These are phyloP conservation scores for Fragosphaeria purpurea DNA, from an alignment of 2,329 filamentous ascomycete species.

Conservation along the genomic window DNA sequence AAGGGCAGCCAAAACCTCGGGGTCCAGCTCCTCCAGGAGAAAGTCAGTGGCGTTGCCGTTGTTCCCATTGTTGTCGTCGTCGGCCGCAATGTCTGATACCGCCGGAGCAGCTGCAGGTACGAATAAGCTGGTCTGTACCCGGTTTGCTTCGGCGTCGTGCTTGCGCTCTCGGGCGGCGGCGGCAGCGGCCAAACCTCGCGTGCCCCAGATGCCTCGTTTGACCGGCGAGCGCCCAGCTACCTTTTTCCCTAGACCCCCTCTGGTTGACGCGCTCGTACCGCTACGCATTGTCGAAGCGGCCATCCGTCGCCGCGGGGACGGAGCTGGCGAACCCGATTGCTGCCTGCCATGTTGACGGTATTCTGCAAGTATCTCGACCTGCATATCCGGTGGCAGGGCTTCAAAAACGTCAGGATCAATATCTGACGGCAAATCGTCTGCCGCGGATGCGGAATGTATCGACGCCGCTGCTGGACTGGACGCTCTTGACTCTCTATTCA, in stretches of 20 bases:
- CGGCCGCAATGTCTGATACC: neutral
- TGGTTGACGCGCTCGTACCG: neutral
- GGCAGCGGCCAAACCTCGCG: slow-evolving; percentile 1
- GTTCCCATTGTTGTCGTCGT: slow-evolving; percentile 19
- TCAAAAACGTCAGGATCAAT: slow-evolving; percentile 77
- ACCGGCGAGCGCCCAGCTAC: slow-evolving; percentile 1
- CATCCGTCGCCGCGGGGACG: slow-evolving; percentile 28
- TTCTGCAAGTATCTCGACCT: slow-evolving; percentile 68
- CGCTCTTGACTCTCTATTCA: slow-evolving; percentile 22
- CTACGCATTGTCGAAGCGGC: neutral
- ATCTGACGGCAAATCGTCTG: slow-evolving; percentile 53
- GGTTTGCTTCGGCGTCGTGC: slow-evolving; percentile 43
- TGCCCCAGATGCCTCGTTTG: slow-evolving; percentile 8
- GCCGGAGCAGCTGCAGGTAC: slow-evolving; percentile 28
- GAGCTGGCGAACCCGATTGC: slow-evolving; percentile 48
- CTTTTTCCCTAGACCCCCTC: neutral
- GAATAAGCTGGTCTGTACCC: slow-evolving; percentile 64
- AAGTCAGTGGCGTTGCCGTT: too few species aligned
- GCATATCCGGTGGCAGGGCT: slow-evolving; percentile 75
- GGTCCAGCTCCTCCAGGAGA: slow-evolving; percentile 44
- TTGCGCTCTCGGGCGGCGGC: slow-evolving; percentile 33
- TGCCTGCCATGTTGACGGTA: slow-evolving; percentile 41
- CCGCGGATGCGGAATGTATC: neutral
- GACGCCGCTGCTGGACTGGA: slow-evolving; percentile 23
- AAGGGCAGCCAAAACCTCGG: slow-evolving; percentile 69